Base-by-base conservation (phyloP, 306 rosid species). In the Glycine latifolia region DNA sequence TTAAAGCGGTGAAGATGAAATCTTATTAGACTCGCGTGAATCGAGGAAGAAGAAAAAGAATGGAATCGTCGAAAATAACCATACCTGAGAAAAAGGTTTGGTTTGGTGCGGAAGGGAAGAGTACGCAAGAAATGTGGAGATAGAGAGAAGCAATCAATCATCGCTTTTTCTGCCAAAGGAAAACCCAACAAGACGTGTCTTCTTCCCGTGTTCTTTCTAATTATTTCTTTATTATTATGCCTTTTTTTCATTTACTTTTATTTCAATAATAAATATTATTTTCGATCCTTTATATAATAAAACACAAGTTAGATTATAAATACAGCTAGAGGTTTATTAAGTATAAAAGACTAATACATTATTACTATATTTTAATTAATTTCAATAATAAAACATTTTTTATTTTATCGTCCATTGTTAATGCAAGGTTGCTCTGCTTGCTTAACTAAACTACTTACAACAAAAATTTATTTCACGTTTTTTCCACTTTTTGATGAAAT, bases 41-140 rank as follows among this genome's bases (percentile, higher is more conserved):
- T 80, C 73, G 39, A n/a, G 14, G 76, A 69, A 10, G 59, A 49
- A 56, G 41, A 15, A 26, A 2, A 26, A 65, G 17, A 49, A 76
- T 46, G 35, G 83, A 88, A 83, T 73, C 17, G 56, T 77, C 82
- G 89, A 84, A 43, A 17, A 16, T 75, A 86, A 92, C 93, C 91
- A 87, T 67, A 13, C 44, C 44, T 39, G 7, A 39, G 44, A 39
- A 26, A 26, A 39, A 39, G 7, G 7, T 39, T 39, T 39, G 44
- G 84, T 52, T 76, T 60, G 31, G 31, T 26, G 31, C 31, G 35
- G 83, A 62, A 15, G 79, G 47, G 5, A 73, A 46, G 5, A 73
- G 73, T 71, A 88, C 31, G 31, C 91, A 81, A 89, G 91, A 90
- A 94, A 89, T 84, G 87, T 88, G 92, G 91, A 90, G 89, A 79